Percentiles rank a stretch among this genome's conserved stretches.
These are phyloP conservation scores for Termitomyces sp. DNA, from an alignment of 768 basidiomycete genomes.

Conservation along the genomic window DNA sequence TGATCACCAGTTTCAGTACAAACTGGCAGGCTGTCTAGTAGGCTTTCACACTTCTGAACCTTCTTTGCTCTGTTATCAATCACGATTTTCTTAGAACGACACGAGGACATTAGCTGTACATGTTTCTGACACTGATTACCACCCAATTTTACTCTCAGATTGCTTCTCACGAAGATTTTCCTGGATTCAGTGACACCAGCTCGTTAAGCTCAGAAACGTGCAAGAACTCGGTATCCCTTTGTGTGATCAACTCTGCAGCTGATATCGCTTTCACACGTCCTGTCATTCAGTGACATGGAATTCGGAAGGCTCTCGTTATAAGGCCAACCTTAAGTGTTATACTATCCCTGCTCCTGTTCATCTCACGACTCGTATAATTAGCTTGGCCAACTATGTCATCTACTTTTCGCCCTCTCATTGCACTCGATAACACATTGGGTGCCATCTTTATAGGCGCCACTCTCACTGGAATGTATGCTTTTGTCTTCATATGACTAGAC, in stretches of 20 bases:
- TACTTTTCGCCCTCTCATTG: background rate
- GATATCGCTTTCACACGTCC: background rate
- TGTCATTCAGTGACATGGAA: background rate
- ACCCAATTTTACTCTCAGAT: background rate
- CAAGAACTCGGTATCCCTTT: too few relatives aligned
- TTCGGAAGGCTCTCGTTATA: background rate
- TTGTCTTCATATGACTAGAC: background rate
- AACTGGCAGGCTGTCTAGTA: background rate
- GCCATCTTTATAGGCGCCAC: background rate
- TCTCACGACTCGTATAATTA: background rate
- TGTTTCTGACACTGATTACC: background rate
- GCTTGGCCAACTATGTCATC: background rate
- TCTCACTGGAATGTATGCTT: background rate
- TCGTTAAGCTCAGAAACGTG: background rate
- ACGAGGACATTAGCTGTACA: background rate
- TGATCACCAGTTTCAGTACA: background rate
- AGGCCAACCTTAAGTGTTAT: background rate
- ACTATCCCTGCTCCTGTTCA: background rate
- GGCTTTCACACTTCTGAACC: background rate
- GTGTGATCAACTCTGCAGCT: background rate
- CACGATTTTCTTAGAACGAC: background rate
- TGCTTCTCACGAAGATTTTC: background rate
- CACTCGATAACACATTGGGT: background rate
- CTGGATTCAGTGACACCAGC: background rate
- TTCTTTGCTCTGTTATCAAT: background rate